phyloP scores from a whole-genome alignment of 108 stramenopile species.

The Seminavis robusta region DNA sequence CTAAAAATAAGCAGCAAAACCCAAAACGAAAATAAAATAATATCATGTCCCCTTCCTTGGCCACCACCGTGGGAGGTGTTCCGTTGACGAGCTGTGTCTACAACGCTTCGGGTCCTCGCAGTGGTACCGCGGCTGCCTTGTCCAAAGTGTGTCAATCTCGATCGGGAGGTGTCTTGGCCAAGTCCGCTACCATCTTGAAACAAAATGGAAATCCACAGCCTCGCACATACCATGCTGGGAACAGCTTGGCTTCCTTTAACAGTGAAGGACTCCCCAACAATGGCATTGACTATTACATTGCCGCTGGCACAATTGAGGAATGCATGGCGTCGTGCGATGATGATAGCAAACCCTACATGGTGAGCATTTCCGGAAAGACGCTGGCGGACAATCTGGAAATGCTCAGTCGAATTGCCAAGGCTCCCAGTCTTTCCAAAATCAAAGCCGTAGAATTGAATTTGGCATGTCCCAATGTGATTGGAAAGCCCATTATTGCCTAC shows the following conservation, averaged over 20 bases:
- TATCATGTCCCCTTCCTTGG: constrained; percentile 6
- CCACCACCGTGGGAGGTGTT: constrained; percentile 68
- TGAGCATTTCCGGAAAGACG: constrained; percentile 80
- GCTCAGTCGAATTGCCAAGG: constrained; percentile 55
- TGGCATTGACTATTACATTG: constrained; percentile 90
- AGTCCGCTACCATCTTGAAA: constrained; percentile 68
- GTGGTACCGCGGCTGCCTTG: constrained; percentile 82
- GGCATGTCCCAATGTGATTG: constrained; percentile 93
- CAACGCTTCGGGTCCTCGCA: constrained; percentile 90
- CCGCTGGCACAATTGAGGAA: constrained; percentile 60
- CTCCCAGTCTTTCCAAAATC: constrained; percentile 33
- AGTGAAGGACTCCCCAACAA: constrained; percentile 91
- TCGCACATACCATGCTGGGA: constrained; percentile 44
- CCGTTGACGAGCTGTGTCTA: constrained; percentile 72
- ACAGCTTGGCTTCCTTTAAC: constrained; percentile 63
- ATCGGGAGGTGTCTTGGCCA: constrained; percentile 69
- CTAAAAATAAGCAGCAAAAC: too few species aligned
- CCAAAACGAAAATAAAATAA: too few species aligned
- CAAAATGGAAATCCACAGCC: constrained; percentile 87
- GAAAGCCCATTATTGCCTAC: constrained; percentile 91
- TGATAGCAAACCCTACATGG: constrained; percentile 81
- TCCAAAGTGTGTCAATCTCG: constrained; percentile 65
- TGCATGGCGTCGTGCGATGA: constrained; percentile 30
- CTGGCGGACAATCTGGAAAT: constrained; percentile 83
- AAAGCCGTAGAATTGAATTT: constrained; percentile 84